Evolutionary conservation across 1,139 yeast genomes (phyloP), one percentile per base, ranked within the genome.

Genomic region (Hansenula sp.): DNA sequence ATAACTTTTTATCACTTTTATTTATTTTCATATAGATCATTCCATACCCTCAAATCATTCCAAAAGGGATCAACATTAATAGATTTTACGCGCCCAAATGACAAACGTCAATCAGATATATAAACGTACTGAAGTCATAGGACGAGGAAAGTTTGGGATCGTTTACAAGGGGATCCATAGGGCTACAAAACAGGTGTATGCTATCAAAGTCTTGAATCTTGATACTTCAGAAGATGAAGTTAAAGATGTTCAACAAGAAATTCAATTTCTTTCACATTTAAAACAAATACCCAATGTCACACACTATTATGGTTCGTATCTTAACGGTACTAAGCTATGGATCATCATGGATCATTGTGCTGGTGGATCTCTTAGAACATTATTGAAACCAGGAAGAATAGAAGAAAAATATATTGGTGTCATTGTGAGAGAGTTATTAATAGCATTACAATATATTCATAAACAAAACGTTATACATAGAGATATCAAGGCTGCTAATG

Each of bases 341-440:
- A 90, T 94, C 59, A 80, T 94, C 43, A 94, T 94, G 97, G 98
- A 94, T 59, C 79, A 86, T 58, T 92, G 98, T 62, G 95, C 96
- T 1, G 99, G 98, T 13, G 99, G 99, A 0, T 86, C 96, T 0
- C 77, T 94, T 37, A 70, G 98, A 42, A 87, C 97, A 1, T 66
- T 94, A 39, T 69, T 94, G 42, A 81, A 85, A 55, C 89, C 97
- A 0, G 98, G 98, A 0, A 79, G 77, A 28, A 73, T 94, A 38
- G 97, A 90, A 51, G 98, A 92, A 56, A 74, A 73, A 53, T 84
- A 86, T 58, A 79, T 87, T 31, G 85, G 89, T 10, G 82, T 94
- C 17, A 77, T 94, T 13, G 75, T 84, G 39, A 72, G 98, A 40
- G 98, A 94, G 58, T 64, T 88, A 30, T 68, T 90, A 34, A 61